Evolutionary conservation across 225 moss, liverwort and hornwort genomes (phyloP).

Genomic region (Straminergon stramineum): DNA sequence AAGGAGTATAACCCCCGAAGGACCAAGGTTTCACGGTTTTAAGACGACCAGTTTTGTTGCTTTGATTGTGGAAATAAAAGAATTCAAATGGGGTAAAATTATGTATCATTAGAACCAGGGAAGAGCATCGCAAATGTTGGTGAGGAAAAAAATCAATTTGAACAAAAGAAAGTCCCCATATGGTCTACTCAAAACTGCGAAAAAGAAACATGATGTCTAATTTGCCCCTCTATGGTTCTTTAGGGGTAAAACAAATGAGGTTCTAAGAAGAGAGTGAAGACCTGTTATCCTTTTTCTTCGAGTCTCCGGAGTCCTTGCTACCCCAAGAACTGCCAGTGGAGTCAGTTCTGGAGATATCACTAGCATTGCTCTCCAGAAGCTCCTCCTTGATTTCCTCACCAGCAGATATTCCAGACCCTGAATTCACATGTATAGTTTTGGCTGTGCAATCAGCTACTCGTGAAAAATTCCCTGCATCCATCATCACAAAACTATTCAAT

Average conservation of each 20-base stretch:
- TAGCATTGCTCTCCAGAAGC: background rate
- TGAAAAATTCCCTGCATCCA: conserved; percentile 7
- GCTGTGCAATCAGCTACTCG: conserved; percentile 1
- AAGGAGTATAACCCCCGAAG: background rate
- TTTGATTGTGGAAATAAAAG: background rate
- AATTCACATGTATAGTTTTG: background rate
- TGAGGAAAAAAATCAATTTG: background rate
- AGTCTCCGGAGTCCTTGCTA: background rate
- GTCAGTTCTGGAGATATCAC: background rate
- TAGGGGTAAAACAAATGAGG: background rate
- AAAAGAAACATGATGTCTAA: background rate
- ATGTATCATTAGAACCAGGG: background rate
- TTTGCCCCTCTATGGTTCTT: background rate
- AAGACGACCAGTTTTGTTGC: background rate
- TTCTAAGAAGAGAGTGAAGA: background rate
- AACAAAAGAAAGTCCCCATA: background rate
- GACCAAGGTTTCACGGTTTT: background rate
- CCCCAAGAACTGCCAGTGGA: background rate
- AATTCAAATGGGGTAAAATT: background rate
- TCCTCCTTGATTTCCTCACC: conserved; percentile 23
- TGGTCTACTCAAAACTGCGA: background rate
- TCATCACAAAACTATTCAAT: background rate
- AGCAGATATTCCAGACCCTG: conserved; percentile 3
- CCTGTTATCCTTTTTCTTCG: conserved; percentile 6
- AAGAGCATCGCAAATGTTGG: background rate